Percentiles rank a stretch among this genome's conserved stretches.
Conservation (phyloP, 306 rosid species). For the Medicago ruthenica region DNA sequence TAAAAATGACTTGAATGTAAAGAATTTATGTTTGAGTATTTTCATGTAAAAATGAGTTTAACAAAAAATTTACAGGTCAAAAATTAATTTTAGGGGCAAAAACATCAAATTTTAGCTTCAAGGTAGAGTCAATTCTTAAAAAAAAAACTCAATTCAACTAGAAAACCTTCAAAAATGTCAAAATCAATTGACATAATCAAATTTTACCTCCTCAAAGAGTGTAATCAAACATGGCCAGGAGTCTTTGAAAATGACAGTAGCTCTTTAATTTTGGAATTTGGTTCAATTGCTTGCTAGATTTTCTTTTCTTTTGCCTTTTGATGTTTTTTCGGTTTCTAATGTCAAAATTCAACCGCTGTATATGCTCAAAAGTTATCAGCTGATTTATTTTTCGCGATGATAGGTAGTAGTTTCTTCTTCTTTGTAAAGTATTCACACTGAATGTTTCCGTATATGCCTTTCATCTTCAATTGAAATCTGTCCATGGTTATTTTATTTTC, state of each 20-base stretch:
- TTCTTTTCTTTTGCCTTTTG: slow-evolving; percentile 21
- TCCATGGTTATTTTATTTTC: slow-evolving; percentile 29
- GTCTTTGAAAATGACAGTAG: not conserved
- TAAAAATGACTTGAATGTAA: not conserved
- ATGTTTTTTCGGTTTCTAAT: slow-evolving; percentile 18
- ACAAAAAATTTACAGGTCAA: not conserved
- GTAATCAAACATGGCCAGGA: not conserved
- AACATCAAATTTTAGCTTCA: not conserved
- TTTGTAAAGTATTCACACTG: not conserved
- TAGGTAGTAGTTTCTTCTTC: slow-evolving; percentile 13
- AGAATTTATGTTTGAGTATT: not conserved
- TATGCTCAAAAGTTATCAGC: not conserved
- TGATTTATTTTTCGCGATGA: slow-evolving; percentile 16
- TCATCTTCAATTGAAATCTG: slow-evolving; percentile 28
- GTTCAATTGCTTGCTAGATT: slow-evolving; percentile 27
- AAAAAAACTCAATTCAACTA: not conserved
- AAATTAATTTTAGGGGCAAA: not conserved
- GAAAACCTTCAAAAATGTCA: not conserved
- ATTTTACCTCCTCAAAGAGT: not conserved
- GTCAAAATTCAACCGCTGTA: slow-evolving; percentile 18
- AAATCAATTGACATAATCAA: not conserved
- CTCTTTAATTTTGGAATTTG: slow-evolving; percentile 33
- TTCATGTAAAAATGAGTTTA: not conserved
- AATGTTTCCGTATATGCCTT: slow-evolving; percentile 5
- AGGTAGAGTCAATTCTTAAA: not conserved